phyloP scores from a whole-genome alignment of 2,329 filamentous ascomycete genomes.

The Botrytis elliptica region DNA sequence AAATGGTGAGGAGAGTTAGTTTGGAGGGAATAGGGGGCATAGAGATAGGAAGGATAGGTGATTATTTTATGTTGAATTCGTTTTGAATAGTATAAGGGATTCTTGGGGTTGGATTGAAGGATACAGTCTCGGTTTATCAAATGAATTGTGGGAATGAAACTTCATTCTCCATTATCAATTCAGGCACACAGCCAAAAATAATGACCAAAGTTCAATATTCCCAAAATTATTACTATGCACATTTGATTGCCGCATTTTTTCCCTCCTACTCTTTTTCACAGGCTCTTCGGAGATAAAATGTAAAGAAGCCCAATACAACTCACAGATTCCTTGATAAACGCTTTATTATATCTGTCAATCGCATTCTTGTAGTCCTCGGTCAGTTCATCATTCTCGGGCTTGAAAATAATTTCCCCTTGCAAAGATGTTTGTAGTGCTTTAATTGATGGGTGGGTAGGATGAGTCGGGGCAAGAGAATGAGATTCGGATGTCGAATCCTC shows the following conservation, averaged over 20 bases:
- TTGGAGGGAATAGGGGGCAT: not conserved
- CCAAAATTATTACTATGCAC: not conserved
- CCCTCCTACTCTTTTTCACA: not conserved
- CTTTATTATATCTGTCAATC: not conserved
- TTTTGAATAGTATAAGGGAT: fast-evolving
- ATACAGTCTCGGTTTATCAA: not conserved
- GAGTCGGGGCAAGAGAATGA: not conserved
- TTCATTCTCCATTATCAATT: not conserved
- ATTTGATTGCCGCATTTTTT: fast-evolving
- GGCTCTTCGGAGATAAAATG: too few species aligned
- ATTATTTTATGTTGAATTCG: not conserved
- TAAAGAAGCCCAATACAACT: not conserved
- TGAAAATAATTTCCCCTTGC: not conserved
- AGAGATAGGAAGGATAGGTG: not conserved
- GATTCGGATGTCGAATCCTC: not conserved
- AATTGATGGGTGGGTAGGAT: not conserved
- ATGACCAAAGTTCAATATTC: not conserved
- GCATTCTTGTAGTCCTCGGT: fast-evolving
- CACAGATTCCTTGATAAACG: not conserved
- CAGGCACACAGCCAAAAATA: not conserved
- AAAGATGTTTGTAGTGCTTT: not conserved
- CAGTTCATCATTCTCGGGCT: not conserved
- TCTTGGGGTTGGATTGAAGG: not conserved
- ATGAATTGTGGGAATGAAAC: not conserved
- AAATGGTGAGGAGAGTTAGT: not conserved